phyloP scores from a whole-genome alignment of 2,329 filamentous ascomycete species.

The Fusarium sp. region DNA sequence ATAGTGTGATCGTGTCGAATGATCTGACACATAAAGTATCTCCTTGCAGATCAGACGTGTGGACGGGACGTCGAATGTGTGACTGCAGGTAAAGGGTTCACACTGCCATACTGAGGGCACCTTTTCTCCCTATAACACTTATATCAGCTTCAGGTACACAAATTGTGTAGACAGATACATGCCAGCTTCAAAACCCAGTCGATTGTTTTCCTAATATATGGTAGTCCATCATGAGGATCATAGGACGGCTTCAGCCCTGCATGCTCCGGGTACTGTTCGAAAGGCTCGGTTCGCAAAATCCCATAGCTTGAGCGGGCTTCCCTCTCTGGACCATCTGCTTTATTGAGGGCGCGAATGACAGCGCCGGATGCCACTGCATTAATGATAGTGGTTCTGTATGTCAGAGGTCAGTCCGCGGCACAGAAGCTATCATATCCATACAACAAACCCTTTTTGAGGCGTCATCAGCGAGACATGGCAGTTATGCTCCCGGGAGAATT shows the following conservation, averaged over 20 bases:
- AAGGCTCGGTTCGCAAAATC: background rate
- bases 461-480: fast-evolving
- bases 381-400: background rate
- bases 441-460: background rate
- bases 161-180: fast-evolving
- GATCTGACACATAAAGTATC: background rate
- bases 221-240: background rate
- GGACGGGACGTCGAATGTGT: background rate
- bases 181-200: constrained; percentile 3
- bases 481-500: fast-evolving
- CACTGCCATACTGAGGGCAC: background rate
- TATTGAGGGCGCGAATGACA: background rate
- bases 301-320: constrained; percentile 6
- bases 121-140: background rate
- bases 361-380: constrained; percentile 4
- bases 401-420: fast-evolving
- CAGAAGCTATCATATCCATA: fast-evolving
- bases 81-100: background rate
- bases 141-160: fast-evolving
- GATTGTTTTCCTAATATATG: background rate
- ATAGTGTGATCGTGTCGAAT: background rate
- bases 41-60: background rate
- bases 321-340: background rate
- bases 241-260: fast-evolving
- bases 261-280: background rate